phyloP scores from a whole-genome alignment of 768 basidiomycete genomes.

The Tylopilus sp. region DNA sequence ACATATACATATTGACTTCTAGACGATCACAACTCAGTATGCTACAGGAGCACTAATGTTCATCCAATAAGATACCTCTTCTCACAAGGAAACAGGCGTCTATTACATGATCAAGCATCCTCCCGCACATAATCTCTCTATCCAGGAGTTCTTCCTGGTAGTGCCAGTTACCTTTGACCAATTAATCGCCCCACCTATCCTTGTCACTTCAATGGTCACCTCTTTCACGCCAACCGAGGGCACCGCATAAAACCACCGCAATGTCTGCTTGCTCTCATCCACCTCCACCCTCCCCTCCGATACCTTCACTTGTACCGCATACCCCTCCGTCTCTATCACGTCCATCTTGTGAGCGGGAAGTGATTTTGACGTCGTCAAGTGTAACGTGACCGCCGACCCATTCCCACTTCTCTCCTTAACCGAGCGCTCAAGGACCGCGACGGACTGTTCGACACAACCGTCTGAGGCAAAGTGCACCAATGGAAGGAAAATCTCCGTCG shows the following conservation, averaged over 20 bases:
- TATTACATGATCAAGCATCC: conserved; percentile 26
- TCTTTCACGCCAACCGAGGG: conserved; percentile 28
- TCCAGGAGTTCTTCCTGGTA: not conserved
- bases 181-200: conserved; percentile 41
- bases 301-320: conserved; percentile 42
- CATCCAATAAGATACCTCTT: conserved; percentile 7
- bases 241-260: conserved; percentile 48
- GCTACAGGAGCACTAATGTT: conserved; percentile 7
- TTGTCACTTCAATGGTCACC: conserved; percentile 40
- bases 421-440: not conserved
- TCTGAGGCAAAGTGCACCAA: conserved; percentile 80
- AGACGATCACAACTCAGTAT: not conserved
- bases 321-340: conserved; percentile 18
- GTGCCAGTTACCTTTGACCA: conserved; percentile 1
- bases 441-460: conserved; percentile 23
- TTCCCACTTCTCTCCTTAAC: not conserved
- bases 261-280: conserved; percentile 46
- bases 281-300: conserved; percentile 48
- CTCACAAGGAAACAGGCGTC: not conserved
- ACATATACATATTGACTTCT: not conserved
- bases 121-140: conserved; percentile 11
- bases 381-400: conserved; percentile 17
- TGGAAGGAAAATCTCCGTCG: conserved; percentile 92
- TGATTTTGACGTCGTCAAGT: conserved; percentile 1
- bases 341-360: conserved; percentile 1